Percentiles rank a stretch among this genome's conserved stretches.
These are phyloP conservation scores for Aspergillus alliaceus DNA, from an alignment of 2,329 filamentous ascomycete genomes.

Conservation along the genomic window DNA sequence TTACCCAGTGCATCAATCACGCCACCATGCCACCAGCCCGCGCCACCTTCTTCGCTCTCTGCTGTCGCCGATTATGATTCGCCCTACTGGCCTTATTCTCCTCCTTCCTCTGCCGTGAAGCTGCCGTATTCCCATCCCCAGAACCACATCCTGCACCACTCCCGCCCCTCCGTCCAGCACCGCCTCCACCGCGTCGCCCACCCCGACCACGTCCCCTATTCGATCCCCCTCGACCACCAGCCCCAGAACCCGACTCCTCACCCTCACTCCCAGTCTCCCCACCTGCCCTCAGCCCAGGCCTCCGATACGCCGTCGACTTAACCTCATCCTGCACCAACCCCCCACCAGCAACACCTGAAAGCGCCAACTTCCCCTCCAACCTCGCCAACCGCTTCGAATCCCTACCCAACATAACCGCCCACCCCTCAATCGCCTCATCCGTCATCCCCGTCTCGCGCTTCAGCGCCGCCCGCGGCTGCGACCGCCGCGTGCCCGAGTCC, in stretches of 20 bases:
- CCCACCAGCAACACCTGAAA: conserved; percentile 56
- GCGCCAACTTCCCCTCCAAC: conserved; percentile 69
- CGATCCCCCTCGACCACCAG: conserved; percentile 22
- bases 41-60: conserved; percentile 62
- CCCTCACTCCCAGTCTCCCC: conserved; percentile 51
- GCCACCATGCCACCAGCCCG: conserved; percentile 49
- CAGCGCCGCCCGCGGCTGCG: conserved; percentile 62
- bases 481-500: conserved; percentile 67
- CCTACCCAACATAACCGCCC: conserved; percentile 80
- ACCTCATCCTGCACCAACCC: conserved; percentile 61
- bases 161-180: conserved; percentile 50
- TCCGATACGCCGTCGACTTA: conserved; percentile 64
- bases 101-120: conserved; percentile 74
- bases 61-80: conserved; percentile 82
- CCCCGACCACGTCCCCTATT: conserved; percentile 46
- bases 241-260: conserved; percentile 28
- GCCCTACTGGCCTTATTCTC: conserved; percentile 77
- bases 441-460: conserved; percentile 82
- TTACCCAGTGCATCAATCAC: conserved; percentile 9
- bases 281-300: conserved; percentile 36
- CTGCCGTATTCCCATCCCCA: conserved; percentile 70
- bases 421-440: conserved; percentile 91
- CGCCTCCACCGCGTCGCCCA: conserved; percentile 50
- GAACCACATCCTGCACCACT: conserved; percentile 52
- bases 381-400: conserved; percentile 67